These are phyloP conservation scores for Alternaria gaisen DNA, from an alignment of 2,329 filamentous ascomycete species.

Conservation along the genomic window DNA sequence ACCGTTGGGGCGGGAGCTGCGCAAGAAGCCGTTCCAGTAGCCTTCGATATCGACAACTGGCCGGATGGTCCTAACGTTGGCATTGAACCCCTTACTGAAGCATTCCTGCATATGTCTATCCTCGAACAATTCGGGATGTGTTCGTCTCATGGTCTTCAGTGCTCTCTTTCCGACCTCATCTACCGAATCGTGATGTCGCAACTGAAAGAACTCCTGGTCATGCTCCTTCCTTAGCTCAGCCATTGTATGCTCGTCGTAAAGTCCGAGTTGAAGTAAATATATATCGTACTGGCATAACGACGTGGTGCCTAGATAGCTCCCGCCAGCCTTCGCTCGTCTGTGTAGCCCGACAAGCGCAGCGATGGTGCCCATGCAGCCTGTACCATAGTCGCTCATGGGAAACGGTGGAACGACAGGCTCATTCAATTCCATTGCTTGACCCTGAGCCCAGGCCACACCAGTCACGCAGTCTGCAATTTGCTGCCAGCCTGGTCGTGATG, in stretches of 20 bases:
- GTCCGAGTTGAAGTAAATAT: constrained; percentile 68
- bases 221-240: constrained; percentile 59
- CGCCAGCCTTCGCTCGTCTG: constrained; percentile 68
- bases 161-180: constrained; percentile 71
- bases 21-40: constrained; percentile 59
- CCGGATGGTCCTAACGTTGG: constrained; percentile 59
- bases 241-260: constrained; percentile 65
- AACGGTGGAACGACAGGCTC: constrained; percentile 73
- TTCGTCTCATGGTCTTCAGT: constrained; percentile 62
- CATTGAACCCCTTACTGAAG: constrained; percentile 56
- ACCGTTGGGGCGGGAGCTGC: constrained; percentile 62
- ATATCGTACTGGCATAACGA: constrained; percentile 75
- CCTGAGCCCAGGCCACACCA: constrained; percentile 69
- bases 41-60: constrained; percentile 59
- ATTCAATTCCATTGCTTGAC: constrained; percentile 66
- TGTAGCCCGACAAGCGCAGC: constrained; percentile 71
- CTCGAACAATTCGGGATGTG: constrained; percentile 65
- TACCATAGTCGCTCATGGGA: constrained; percentile 70
- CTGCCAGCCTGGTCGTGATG: constrained; percentile 72
- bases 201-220: constrained; percentile 63
- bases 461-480: constrained; percentile 74
- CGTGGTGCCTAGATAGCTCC: constrained; percentile 71
- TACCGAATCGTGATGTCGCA: constrained; percentile 70
- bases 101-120: constrained; percentile 59
- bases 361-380: constrained; percentile 75